Evolutionary conservation across 495 filamentous ascomycete genomes (phyloP).

Genomic region (Letharia columbiana): DNA sequence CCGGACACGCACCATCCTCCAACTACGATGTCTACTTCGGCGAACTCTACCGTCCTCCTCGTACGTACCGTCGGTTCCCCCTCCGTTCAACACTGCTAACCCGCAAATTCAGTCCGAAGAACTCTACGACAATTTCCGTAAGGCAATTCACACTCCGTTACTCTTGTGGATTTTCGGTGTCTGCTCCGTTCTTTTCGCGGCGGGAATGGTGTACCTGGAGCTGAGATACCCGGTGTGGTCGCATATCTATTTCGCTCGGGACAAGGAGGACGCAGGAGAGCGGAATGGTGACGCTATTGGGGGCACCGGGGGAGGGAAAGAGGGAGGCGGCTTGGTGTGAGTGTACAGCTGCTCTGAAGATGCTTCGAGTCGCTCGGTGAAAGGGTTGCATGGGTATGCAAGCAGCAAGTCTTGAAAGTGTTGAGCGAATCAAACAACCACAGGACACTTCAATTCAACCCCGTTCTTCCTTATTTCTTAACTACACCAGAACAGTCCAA

Average conservation of each 20-base stretch:
- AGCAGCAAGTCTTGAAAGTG: neutral
- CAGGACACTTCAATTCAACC: no score
- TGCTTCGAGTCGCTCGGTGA: neutral
- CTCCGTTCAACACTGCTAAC: neutral
- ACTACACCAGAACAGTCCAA: neutral
- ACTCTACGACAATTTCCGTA: neutral
- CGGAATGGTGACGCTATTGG: neutral
- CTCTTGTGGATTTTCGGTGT: neutral
- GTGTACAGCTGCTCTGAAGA: neutral
- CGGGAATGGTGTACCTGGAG: neutral
- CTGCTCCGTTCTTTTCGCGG: neutral
- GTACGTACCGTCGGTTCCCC: neutral
- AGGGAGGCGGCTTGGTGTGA: neutral
- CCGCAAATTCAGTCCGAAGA: neutral
- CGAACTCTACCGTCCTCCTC: neutral
- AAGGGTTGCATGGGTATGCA: neutral
- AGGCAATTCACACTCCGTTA: neutral
- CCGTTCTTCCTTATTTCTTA: neutral
- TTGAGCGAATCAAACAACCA: neutral
- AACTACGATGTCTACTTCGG: neutral
- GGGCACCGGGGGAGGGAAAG: neutral
- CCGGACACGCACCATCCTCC: neutral
- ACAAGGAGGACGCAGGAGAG: neutral
- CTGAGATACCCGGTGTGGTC: neutral
- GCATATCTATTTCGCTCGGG: neutral